phyloP scores from a whole-genome alignment of 352 stramenopile genomes.

The Phytophthora capsici region DNA sequence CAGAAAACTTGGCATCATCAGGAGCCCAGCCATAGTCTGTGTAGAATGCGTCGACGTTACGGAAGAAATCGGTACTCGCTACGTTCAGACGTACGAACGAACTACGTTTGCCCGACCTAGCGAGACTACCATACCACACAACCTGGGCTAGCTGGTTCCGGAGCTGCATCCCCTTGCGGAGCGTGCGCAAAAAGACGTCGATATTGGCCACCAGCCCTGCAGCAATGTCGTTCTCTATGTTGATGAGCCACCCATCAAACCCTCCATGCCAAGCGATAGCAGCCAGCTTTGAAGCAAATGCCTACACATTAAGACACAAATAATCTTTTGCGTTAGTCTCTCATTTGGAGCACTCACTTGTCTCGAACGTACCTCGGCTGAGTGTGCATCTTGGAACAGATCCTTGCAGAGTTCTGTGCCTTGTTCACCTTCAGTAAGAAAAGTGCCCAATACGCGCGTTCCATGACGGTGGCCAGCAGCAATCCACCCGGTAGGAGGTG shows the following conservation, averaged over 20 bases:
- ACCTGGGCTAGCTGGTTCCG: conserved; percentile 40
- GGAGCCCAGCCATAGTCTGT: conserved; percentile 56
- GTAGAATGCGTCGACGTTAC: conserved; percentile 55
- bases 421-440: conserved; percentile 50
- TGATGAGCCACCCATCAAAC: conserved; percentile 74
- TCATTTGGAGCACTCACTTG: background rate
- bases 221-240: conserved; percentile 57
- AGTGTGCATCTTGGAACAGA: conserved; percentile 35
- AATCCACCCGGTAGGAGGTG: conserved; percentile 53
- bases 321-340: background rate
- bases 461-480: conserved; percentile 55
- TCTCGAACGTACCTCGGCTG: conserved; percentile 33
- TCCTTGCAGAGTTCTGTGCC: conserved; percentile 36
- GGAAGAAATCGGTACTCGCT: conserved; percentile 49
- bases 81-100: conserved; percentile 50
- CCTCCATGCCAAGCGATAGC: conserved; percentile 45
- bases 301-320: conserved; percentile 18
- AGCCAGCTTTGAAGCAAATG: conserved; percentile 44
- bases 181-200: conserved; percentile 41
- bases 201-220: conserved; percentile 34
- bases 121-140: conserved; percentile 63
- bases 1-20: conserved; percentile 51
- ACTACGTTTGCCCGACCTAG: conserved; percentile 37
- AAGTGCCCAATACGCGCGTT: conserved; percentile 51
- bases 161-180: conserved; percentile 33